Percentiles rank a stretch among this genome's conserved stretches.
Evolutionary conservation across 2,329 filamentous ascomycete genomes (phyloP).

Genomic region (Pseudogymnoascus sp.): DNA sequence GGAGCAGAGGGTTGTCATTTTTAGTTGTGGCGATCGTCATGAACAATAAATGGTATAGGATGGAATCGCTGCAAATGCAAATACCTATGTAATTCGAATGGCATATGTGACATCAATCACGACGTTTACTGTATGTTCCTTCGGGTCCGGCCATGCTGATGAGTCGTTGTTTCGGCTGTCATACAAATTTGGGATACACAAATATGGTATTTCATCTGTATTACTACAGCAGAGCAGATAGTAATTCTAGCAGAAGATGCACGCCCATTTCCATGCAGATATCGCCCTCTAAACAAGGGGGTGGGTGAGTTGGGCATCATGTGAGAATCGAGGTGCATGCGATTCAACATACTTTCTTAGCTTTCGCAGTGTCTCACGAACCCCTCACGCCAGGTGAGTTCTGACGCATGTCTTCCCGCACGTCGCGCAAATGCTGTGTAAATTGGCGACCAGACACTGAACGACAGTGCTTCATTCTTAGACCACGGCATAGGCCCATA

Average conservation of each 20-base stretch:
- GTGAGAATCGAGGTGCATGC: slow-evolving; percentile 1
- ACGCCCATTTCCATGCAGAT: neutral
- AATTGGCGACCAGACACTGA: neutral
- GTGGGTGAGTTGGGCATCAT: neutral
- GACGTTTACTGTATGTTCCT: neutral
- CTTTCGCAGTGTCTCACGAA: neutral
- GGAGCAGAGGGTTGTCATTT: neutral
- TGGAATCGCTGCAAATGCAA: neutral
- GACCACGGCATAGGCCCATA: neutral
- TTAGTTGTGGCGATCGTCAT: neutral
- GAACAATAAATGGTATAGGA: neutral
- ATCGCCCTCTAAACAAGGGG: neutral
- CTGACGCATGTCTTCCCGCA: neutral
- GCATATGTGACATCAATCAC: neutral
- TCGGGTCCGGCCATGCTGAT: neutral
- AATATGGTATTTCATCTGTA: neutral
- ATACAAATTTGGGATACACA: slow-evolving; percentile 1
- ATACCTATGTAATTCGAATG: neutral
- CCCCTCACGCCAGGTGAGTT: neutral
- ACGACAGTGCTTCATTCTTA: neutral
- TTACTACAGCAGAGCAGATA: neutral
- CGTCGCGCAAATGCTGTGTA: neutral
- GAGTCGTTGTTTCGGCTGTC: neutral
- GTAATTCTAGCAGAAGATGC: neutral
- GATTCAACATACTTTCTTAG: neutral